Conservation (phyloP, 768 basidiomycete genomes). For the Macrolepiota dolichaula region DNA sequence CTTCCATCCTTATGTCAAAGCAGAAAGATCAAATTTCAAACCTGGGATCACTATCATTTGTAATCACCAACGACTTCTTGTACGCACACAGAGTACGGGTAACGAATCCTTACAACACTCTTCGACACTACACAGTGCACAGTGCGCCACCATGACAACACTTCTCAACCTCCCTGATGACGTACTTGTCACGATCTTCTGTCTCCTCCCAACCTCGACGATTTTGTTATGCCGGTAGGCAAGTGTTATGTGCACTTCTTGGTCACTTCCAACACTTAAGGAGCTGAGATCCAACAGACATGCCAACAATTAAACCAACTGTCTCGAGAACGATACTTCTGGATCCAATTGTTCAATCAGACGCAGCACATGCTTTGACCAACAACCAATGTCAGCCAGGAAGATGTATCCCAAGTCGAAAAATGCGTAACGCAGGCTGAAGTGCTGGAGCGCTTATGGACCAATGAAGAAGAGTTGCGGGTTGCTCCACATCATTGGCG, state of each 20-base stretch:
- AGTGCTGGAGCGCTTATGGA: background rate
- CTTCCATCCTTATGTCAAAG: too few relatives aligned
- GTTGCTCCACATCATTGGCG: background rate
- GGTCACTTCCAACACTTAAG: background rate
- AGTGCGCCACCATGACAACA: background rate
- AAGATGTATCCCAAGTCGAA: background rate
- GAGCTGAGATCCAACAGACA: too few relatives aligned
- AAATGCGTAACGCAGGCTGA: background rate
- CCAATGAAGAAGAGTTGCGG: background rate
- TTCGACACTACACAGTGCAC: background rate
- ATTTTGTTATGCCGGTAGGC: background rate
- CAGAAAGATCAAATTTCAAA: too few relatives aligned
- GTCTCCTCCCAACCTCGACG: background rate
- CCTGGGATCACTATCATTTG: too few relatives aligned
- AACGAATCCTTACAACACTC: too few relatives aligned
- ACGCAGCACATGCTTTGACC: background rate
- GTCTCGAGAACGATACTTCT: background rate
- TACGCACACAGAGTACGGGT: too few relatives aligned
- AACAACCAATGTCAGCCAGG: background rate
- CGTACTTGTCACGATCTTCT: background rate
- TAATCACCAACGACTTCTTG: too few relatives aligned
- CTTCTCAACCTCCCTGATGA: background rate
- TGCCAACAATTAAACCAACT: background rate
- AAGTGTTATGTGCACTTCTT: background rate
- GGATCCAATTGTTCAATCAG: background rate